These are phyloP conservation scores for Scheffersomyces lignicola DNA, from an alignment of 1,139 yeast species.

Conservation along the genomic window DNA sequence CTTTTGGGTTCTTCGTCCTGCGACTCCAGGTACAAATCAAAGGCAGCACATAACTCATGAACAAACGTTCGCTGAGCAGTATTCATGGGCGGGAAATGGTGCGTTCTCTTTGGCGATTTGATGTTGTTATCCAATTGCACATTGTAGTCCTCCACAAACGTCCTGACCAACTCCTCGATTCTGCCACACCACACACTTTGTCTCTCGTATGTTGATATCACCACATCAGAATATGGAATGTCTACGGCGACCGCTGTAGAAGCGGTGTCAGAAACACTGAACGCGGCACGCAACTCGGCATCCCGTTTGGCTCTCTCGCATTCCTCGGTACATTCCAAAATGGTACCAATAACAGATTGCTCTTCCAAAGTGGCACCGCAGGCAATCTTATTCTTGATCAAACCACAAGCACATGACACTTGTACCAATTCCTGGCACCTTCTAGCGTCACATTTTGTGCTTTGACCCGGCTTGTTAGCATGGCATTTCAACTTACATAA, in stretches of 20 bases:
- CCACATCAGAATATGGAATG: constrained; percentile 43
- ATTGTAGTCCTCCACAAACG: constrained; percentile 42
- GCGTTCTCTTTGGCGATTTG: constrained; percentile 17
- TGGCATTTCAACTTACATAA: constrained; percentile 67
- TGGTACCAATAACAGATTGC: constrained; percentile 29
- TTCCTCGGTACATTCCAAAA: constrained; percentile 64
- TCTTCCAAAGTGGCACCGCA: constrained; percentile 53
- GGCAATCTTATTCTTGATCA: constrained; percentile 40
- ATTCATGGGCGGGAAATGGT: constrained; percentile 75
- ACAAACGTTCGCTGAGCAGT: constrained; percentile 68
- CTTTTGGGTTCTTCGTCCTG: constrained; percentile 83
- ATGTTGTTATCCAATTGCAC: constrained; percentile 18
- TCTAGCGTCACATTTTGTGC: constrained; percentile 35
- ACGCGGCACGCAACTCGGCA: constrained; percentile 61
- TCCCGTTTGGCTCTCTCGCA: constrained; percentile 67
- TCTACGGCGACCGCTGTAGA: constrained; percentile 15
- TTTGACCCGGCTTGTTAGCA: constrained; percentile 41
- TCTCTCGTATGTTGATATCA: constrained; percentile 42
- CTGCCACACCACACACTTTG: constrained; percentile 66
- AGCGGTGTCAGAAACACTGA: constrained; percentile 35
- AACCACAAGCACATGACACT: constrained; percentile 66
- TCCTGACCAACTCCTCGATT: constrained; percentile 54
- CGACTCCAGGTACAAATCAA: constrained; percentile 63
- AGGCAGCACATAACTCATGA: constrained; percentile 64
- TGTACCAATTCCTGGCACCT: constrained; percentile 51